Evolutionary conservation across 768 basidiomycete species (phyloP).

Genomic region (Piloderma croceum): DNA sequence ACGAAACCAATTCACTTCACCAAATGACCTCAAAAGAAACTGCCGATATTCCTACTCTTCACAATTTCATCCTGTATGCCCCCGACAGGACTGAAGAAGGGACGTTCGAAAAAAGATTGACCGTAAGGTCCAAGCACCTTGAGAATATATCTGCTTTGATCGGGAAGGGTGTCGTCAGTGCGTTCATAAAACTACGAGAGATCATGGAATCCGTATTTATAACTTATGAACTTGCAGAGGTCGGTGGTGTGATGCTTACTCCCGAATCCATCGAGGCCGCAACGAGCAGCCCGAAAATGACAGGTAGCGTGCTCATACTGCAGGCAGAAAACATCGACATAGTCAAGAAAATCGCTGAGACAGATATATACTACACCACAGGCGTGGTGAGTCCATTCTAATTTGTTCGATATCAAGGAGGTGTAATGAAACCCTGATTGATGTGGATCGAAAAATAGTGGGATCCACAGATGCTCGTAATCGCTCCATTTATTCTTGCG

Average conservation of each 20-base stretch:
- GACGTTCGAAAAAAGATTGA: conserved; percentile 49
- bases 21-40: background rate
- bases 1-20: background rate
- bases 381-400: conserved; percentile 30
- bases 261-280: conserved; percentile 50
- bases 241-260: conserved; percentile 54
- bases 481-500: conserved; percentile 15
- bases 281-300: conserved; percentile 46
- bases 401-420: conserved; percentile 1
- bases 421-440: too few relatives aligned
- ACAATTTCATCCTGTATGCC: conserved; percentile 55
- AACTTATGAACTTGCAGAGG: conserved; percentile 29
- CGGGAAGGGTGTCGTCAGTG: conserved; percentile 46
- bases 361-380: conserved; percentile 34
- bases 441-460: conserved; percentile 14
- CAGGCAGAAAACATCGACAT: conserved; percentile 51
- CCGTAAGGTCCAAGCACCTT: conserved; percentile 50
- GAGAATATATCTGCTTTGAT: conserved; percentile 37
- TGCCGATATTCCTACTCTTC: background rate
- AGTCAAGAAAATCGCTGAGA: conserved; percentile 27
- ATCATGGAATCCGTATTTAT: background rate
- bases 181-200: conserved; percentile 16
- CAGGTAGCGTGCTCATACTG: conserved; percentile 54
- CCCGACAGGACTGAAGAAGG: conserved; percentile 61
- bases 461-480: conserved; percentile 17